phyloP scores from a whole-genome alignment of 805 yeast genomes.

The Candida railenensis region DNA sequence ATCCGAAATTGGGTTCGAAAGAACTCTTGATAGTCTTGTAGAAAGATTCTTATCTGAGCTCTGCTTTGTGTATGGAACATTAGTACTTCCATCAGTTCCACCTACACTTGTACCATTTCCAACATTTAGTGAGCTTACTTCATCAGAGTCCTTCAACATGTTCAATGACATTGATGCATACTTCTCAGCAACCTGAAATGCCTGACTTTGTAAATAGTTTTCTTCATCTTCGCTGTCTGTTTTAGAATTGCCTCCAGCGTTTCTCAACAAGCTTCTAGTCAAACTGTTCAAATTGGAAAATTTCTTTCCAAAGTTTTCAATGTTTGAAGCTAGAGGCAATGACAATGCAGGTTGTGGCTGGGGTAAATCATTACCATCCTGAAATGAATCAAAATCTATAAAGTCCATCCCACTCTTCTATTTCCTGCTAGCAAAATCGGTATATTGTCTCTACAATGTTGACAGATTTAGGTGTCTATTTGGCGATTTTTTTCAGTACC shows the following conservation, averaged over 20 bases:
- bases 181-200: conserved; percentile 35
- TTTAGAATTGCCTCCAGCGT: conserved; percentile 5
- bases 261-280: conserved; percentile 24
- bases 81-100: background rate
- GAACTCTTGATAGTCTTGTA: conserved; percentile 48
- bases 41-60: conserved; percentile 26
- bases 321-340: conserved; percentile 38
- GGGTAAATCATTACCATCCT: conserved; percentile 27
- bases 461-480: background rate
- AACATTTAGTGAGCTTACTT: background rate
- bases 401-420: conserved; percentile 32
- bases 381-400: conserved; percentile 37
- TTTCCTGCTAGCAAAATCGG: background rate
- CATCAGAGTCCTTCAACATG: conserved; percentile 18
- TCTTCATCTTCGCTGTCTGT: conserved; percentile 6
- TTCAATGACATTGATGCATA: conserved; percentile 50
- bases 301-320: conserved; percentile 31
- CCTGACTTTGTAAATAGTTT: conserved; percentile 6
- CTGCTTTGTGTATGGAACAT: conserved; percentile 1
- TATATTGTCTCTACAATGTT: too few relatives aligned
- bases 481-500: background rate
- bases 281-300: conserved; percentile 33
- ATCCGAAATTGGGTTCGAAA: conserved; percentile 45
- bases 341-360: conserved; percentile 45
- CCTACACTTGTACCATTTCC: background rate